These are phyloP conservation scores for Fusarium oxysporum DNA, from an alignment of 2,329 filamentous ascomycete species.

Conservation along the genomic window DNA sequence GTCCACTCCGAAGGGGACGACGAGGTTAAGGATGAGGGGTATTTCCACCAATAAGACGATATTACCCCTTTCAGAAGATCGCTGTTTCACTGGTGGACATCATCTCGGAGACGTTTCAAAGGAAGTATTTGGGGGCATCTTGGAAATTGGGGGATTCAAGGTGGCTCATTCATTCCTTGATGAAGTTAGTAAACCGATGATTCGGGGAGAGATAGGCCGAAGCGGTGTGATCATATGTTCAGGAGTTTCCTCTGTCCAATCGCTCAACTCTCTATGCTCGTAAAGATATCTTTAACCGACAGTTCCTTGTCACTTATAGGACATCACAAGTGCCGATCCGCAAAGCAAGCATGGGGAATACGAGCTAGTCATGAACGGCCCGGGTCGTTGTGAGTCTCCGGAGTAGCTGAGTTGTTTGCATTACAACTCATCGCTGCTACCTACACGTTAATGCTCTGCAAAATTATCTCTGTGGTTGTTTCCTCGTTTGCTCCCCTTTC, in stretches of 20 bases:
- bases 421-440: no score
- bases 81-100: conserved; percentile 9
- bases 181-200: not conserved
- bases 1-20: conserved; percentile 15
- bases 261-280: not conserved
- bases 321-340: not conserved
- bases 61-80: not conserved
- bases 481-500: no score
- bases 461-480: no score
- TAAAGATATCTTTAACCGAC: not conserved
- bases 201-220: not conserved
- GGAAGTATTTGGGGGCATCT: not conserved
- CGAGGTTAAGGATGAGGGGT: not conserved
- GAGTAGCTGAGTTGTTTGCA: no score
- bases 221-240: not conserved
- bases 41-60: conserved; percentile 29
- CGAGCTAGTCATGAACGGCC: no score
- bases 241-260: not conserved
- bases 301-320: not conserved
- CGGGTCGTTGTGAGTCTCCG: no score
- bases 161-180: not conserved
- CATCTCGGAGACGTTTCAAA: conserved; percentile 2
- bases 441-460: no score
- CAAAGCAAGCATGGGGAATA: not conserved
- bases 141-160: conserved; percentile 5